These are phyloP conservation scores for Plasmodium gonderi DNA, from an alignment of 169 alveolate species.

Conservation along the genomic window DNA sequence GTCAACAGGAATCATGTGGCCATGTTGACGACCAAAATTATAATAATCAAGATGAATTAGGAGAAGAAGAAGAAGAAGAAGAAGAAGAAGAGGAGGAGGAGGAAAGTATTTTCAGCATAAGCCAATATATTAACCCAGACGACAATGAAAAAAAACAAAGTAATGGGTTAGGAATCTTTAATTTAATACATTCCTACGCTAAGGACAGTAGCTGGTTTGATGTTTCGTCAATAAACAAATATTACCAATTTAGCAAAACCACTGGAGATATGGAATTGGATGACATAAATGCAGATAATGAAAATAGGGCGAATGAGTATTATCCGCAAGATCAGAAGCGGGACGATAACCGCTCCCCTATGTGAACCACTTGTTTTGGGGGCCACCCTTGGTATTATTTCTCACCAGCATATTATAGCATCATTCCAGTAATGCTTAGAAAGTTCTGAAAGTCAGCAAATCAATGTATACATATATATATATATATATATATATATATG, in stretches of 20 bases:
- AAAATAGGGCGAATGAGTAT: background rate
- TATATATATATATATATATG: background rate
- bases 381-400: background rate
- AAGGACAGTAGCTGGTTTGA: conserved; percentile 74
- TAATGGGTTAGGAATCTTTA: conserved; percentile 37
- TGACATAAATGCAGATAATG: conserved; percentile 8
- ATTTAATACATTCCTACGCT: conserved; percentile 56
- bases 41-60: background rate
- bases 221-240: conserved; percentile 51
- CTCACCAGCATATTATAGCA: no score
- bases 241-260: conserved; percentile 46
- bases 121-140: conserved; percentile 32
- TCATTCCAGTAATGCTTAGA: background rate
- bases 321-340: background rate
- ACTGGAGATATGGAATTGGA: conserved; percentile 28
- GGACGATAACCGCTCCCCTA: background rate
- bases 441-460: background rate
- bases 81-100: background rate
- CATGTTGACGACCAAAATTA: background rate
- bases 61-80: background rate
- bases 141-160: background rate
- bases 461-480: background rate
- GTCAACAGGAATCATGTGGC: no score
- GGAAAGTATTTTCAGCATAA: conserved; percentile 44
- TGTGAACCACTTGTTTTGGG: background rate